Evolutionary conservation across 1,139 yeast species (phyloP), one percentile per base, ranked within the genome.

Genomic region (Kurtzmaniella quercitrusa): DNA sequence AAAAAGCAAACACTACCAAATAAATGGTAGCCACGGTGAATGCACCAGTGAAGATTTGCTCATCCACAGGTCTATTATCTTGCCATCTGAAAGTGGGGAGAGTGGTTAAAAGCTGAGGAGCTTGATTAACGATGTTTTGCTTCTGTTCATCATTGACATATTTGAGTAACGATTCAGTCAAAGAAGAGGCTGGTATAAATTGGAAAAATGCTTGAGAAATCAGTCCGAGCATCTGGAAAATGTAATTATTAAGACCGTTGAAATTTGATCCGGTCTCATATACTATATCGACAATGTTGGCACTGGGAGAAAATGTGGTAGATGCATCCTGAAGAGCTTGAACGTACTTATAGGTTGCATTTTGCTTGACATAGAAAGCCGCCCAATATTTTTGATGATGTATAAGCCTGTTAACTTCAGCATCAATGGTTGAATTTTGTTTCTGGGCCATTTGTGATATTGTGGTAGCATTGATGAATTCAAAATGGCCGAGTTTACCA

Each of bases 351-450:
- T 52, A 40, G 0, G 66, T 60, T 6, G 70, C 62, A 47, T 65
- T 65, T 20, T 55, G 54, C 39, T 50, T 52, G 18, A 66, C 61
- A 41, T 60, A 62, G 44, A 60, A 57, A 2, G 60, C 60, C 2
- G 54, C 59, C 66, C 69, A 65, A 42, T 55, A 61, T 38, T 59
- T 56, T 41, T 63, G 63, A 45, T 63, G 66, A 43, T 65, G 68
- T 6, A 66, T 49, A 41, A 56, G 60, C 16, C 63, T 50, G 44
- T 57, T 43, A 2, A 65, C 59, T 45, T 63, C 70, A n/a, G 55
- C 52, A 5, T 55, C 50, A 12, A 61, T 47, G 35, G 61, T 48
- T 38, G 48, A 47, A 45, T 57, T 61, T 36, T 54, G 49, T 6
- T 41, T 26, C 7, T 39, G 28, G 2, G 70, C 66, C 38, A 51